A percentile compares a stretch with the other conserved stretches of the same genome.
Conservation (phyloP, 257 asterid species). For the Scutellaria barbata region DNA sequence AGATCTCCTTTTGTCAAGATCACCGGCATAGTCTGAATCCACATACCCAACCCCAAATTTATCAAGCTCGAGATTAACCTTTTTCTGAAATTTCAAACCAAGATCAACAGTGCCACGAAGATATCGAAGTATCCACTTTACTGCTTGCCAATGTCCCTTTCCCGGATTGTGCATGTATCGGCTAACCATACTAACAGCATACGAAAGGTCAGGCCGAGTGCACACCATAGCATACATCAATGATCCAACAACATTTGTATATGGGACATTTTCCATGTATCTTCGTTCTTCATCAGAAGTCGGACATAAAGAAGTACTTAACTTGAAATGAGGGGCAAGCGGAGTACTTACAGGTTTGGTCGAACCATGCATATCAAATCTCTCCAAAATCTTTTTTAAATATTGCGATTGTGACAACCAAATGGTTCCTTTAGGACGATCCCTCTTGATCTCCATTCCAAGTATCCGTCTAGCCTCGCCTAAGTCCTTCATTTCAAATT, state of each 20-base stretch:
- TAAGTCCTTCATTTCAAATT: no score
- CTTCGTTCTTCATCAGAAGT: background rate
- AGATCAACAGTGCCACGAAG: background rate
- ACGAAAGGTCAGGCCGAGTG: no score
- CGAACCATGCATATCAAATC: background rate
- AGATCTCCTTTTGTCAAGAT: no score
- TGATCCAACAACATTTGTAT: background rate
- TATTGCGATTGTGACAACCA: no score
- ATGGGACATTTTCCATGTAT: background rate
- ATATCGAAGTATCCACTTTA: background rate
- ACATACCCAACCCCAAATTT: background rate
- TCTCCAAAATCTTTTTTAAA: no score
- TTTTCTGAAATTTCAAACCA: background rate
- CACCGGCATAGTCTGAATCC: background rate
- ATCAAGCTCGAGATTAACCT: background rate
- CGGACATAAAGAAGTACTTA: no score
- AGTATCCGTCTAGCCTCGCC: no score
- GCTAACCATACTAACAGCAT: no score
- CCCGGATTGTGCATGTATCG: constrained; percentile 9
- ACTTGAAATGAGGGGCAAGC: no score
- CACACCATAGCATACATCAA: background rate
- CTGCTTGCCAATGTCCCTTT: background rate
- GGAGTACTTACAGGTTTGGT: no score
- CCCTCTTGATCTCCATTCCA: no score
- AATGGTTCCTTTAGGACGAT: no score